Conservation (phyloP, 192 early-diverging fungal genomes). For the Gaertneriomyces semiglobifer region DNA sequence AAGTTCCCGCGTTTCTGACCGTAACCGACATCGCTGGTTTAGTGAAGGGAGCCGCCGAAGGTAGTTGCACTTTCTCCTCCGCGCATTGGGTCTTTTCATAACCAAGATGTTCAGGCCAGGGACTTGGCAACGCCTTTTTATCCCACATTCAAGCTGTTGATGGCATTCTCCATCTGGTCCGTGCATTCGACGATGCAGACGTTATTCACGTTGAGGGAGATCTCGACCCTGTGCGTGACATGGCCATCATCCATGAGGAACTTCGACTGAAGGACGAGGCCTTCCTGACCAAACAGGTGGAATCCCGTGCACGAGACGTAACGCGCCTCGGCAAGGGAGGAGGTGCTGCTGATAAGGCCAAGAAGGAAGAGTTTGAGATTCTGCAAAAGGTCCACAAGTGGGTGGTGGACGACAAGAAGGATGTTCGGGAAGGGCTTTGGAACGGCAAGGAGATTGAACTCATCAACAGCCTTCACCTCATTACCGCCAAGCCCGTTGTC, state of each 20-base stretch:
- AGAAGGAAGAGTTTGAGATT: conserved; percentile 80
- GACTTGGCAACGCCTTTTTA: conserved; percentile 88
- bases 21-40: conserved; percentile 97
- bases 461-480: conserved; percentile 74
- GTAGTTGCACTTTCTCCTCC: too few species aligned
- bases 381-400: conserved; percentile 74
- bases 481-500: conserved; percentile 84
- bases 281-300: conserved; percentile 63
- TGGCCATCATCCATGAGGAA: conserved; percentile 95
- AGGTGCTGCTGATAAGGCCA: conserved; percentile 68
- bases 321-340: conserved; percentile 69
- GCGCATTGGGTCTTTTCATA: too few species aligned
- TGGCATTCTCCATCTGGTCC: conserved; percentile 55
- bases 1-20: conserved; percentile 73
- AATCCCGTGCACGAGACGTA: conserved; percentile 66
- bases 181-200: conserved; percentile 88
- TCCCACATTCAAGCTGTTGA: conserved; percentile 71
- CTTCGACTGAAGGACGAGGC: conserved; percentile 93
- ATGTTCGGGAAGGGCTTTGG: conserved; percentile 87
- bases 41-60: conserved; percentile 65
- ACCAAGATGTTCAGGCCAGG: conserved; percentile 19
- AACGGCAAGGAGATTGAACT: conserved; percentile 83
- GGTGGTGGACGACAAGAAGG: conserved; percentile 69
- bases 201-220: conserved; percentile 74
- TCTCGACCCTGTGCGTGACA: conserved; percentile 81